A percentile compares a stretch with the other conserved stretches of the same genome.
Evolutionary conservation across 495 filamentous ascomycete genomes (phyloP).

Genomic region (Bombardia bombarda): DNA sequence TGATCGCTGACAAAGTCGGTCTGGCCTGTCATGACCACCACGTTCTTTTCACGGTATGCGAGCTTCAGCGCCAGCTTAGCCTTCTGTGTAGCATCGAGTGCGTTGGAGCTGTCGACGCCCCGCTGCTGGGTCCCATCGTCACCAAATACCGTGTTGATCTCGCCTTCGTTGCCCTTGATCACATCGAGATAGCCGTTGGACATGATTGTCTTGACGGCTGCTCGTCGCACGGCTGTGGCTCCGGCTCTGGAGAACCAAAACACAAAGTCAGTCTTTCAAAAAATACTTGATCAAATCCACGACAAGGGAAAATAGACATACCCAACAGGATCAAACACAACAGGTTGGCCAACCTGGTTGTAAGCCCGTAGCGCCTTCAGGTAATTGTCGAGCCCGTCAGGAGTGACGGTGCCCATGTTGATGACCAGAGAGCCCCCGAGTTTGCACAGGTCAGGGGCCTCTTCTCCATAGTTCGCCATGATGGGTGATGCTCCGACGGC

Average conservation of each 20-base stretch:
- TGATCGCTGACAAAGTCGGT: slow-evolving; percentile 78
- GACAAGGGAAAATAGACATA: slow-evolving; percentile 13
- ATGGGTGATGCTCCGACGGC: slow-evolving; percentile 84
- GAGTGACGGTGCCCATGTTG: slow-evolving; percentile 88
- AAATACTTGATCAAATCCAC: not conserved
- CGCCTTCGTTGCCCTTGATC: slow-evolving; percentile 92
- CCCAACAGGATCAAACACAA: slow-evolving; percentile 89
- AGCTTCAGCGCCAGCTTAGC: slow-evolving; percentile 54
- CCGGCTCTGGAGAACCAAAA: too few species aligned
- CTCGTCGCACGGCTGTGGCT: slow-evolving; percentile 66
- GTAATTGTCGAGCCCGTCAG: slow-evolving; percentile 62
- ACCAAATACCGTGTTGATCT: slow-evolving; percentile 73
- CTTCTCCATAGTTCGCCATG: slow-evolving; percentile 81
- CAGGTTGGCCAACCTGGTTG: slow-evolving; percentile 63
- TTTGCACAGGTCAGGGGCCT: slow-evolving; percentile 68
- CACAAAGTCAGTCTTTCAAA: too few species aligned
- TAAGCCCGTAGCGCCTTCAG: slow-evolving; percentile 56
- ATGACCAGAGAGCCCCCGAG: slow-evolving; percentile 67
- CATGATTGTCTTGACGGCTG: slow-evolving; percentile 65
- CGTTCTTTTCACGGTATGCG: slow-evolving; percentile 57
- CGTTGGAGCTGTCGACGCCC: slow-evolving; percentile 76
- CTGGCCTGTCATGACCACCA: slow-evolving; percentile 81
- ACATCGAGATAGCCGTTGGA: slow-evolving; percentile 69
- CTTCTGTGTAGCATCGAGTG: slow-evolving; percentile 42
- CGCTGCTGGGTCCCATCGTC: slow-evolving; percentile 53